Percentiles rank a stretch among this genome's conserved stretches.
Conservation (phyloP, 768 basidiomycete genomes). For the Tremella yokohamensis region DNA sequence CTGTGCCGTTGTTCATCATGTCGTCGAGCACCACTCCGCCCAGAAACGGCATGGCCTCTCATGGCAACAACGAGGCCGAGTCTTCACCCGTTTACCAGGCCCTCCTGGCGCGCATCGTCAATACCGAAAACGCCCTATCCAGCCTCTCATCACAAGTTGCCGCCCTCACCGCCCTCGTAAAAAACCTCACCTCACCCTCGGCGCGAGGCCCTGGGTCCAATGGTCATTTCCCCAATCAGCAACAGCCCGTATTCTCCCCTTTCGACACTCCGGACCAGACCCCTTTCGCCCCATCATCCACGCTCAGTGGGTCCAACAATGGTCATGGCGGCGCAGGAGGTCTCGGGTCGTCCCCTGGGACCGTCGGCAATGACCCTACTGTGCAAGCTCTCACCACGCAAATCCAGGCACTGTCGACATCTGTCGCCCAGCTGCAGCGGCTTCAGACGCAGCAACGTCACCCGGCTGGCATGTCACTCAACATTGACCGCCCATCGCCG, state of each 20-base stretch:
- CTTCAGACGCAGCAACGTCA: conserved; percentile 26
- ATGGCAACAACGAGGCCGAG: background rate
- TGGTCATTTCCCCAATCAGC: background rate
- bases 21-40: too few species aligned
- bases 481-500: background rate
- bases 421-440: conserved; percentile 50
- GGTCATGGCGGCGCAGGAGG: too few species aligned
- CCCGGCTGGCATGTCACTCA: conserved; percentile 16
- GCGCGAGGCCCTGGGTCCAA: conserved; percentile 1
- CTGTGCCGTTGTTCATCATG: too few species aligned
- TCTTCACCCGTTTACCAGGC: conserved; percentile 38
- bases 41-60: too few species aligned
- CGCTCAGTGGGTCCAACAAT: background rate
- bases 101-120: conserved; percentile 27
- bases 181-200: background rate
- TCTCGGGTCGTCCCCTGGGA: background rate
- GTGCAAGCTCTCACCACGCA: conserved; percentile 42
- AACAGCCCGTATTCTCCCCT: conserved; percentile 23
- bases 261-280: conserved; percentile 26
- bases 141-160: conserved; percentile 35
- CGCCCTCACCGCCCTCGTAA: conserved; percentile 25
- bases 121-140: conserved; percentile 32
- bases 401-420: conserved; percentile 45
- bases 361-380: conserved; percentile 2
- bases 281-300: conserved; percentile 16